Evolutionary conservation across 805 yeast genomes (phyloP), one percentile per base, ranked within the genome.

Genomic region (Scheffersomyces spartinae): DNA sequence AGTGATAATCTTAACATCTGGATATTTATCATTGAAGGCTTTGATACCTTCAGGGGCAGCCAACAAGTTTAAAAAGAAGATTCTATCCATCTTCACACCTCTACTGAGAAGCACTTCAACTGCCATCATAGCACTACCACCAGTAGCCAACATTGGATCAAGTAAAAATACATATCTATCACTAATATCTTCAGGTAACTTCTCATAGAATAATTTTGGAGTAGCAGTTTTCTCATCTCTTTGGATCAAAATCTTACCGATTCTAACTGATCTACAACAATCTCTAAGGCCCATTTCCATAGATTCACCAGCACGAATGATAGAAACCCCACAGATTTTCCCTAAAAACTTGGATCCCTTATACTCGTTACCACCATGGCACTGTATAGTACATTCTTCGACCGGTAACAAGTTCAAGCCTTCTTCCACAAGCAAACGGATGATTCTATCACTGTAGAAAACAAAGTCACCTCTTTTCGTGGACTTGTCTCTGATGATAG

Each of bases 261-360:
- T 81, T 47, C 97, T 69, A 19, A 91, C 98, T 7, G 94, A 79
- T 38, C 98, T 71, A 52, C 97, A 85, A 55, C 98, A 88, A 51
- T 88, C 97, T 52, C 99, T 74, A 36, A 91, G 64, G 17, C 97
- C 98, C 65, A 84, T 94, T 55, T 91, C 99, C 99, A 91, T 91
- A 22, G 94, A 79, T 55, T 91, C 99, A 38, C 99, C 99, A 4
- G 99, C 99, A 49, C 99, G 71, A 43, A 91, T 93, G 47, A 91
- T 91, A 10, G 95, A 84, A 18, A 91, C 99, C 38, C 99, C 99
- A 51, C 97, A 88, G 33, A 91, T 91, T 54, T 83, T 85, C 22
- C 98, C 97, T 43, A 72, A 58, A 51, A 88, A 88, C 32, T 66
- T 63, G 30, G 78, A 77, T 9, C 99, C 99, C 3, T 70, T 64